Base-by-base conservation (phyloP, 2,329 filamentous ascomycete genomes). In the Capronia epimyces region DNA sequence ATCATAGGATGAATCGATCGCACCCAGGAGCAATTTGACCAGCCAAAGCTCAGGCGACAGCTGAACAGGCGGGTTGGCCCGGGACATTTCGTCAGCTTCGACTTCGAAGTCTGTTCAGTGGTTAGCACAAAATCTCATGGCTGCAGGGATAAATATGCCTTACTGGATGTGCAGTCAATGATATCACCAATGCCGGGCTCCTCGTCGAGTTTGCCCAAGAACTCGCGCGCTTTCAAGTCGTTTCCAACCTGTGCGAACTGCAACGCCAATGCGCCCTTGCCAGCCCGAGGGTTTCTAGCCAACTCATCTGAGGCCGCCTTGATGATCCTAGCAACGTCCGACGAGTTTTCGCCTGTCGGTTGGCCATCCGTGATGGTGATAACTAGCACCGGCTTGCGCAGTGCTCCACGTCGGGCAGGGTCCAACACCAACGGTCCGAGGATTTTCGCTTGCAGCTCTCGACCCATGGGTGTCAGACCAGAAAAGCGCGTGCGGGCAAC, bases 241-340 rank as follows among this genome's bases (percentile, higher is more conserved):
- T 83, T 84, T 55, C 82, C 82, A 43, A 86, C 82, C 60, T 86
- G 82, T 0, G 82, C 81, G 62, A 85, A 84, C 62, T 85, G 80
- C 70, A 84, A 84, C 0, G 79, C 75, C 52, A 84, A 66, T n/a
- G 79, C 79, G 43, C 77, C 77, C 22, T 71, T 71, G 25, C 80
- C 80, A 60, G 78, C 80, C 44, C 71, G 74, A 44, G 73, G 68
- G 42, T 64, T 71, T 34, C 71, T 68, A 20, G 70, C 62, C 21
- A 81, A 67, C 52, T 81, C 74, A 16, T 74, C 69, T 44, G 74
- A 70, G 1, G 80, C 75, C 59, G 75, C 73, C 43, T 72, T 72
- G 57, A 85, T 80, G 29, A 77, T 76, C 46, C 82, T 76, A 34
- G 76, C 73, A 6, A 84, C 75, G 13, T 77, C 71, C 43, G 75